phyloP scores from a whole-genome alignment of 139 green algal genomes.

The Haematococcus sp. region DNA sequence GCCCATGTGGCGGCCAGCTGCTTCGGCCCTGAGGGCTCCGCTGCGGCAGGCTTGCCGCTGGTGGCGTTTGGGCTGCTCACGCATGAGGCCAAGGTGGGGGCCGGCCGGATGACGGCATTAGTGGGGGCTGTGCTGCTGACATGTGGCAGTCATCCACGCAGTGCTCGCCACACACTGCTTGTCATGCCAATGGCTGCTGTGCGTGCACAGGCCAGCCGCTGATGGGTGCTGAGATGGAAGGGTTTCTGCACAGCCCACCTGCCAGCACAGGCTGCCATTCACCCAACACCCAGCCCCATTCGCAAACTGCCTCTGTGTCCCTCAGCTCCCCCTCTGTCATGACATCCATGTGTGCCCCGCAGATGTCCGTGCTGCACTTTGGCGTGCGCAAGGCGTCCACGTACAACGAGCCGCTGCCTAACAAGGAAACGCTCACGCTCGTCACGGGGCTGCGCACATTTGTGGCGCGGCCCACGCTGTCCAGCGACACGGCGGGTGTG shows the following conservation, averaged over 20 bases:
- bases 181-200: too few species aligned
- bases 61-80: slow-evolving; percentile 78
- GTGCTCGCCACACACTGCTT: too few species aligned
- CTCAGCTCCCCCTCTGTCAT: too few species aligned
- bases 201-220: too few species aligned
- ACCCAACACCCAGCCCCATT: too few species aligned
- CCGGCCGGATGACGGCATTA: neutral
- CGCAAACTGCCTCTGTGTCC: too few species aligned
- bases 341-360: too few species aligned
- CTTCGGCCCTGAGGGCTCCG: slow-evolving; percentile 5
- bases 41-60: slow-evolving; percentile 45
- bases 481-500: slow-evolving; percentile 68
- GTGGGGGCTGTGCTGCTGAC: neutral
- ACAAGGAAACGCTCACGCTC: slow-evolving; percentile 87
- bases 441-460: slow-evolving; percentile 42
- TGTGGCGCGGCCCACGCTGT: slow-evolving; percentile 20
- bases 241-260: too few species aligned
- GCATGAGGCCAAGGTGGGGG: slow-evolving; percentile 88
- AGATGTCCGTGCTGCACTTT: slow-evolving; percentile 79
- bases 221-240: too few species aligned
- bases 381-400: slow-evolving; percentile 60
- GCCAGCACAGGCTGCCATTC: too few species aligned
- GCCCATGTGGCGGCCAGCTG: slow-evolving; percentile 29
- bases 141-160: neutral
- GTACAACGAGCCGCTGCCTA: slow-evolving; percentile 59